Base-by-base conservation (phyloP, 2,329 filamentous ascomycete genomes). In the Hypoxylon sp. region DNA sequence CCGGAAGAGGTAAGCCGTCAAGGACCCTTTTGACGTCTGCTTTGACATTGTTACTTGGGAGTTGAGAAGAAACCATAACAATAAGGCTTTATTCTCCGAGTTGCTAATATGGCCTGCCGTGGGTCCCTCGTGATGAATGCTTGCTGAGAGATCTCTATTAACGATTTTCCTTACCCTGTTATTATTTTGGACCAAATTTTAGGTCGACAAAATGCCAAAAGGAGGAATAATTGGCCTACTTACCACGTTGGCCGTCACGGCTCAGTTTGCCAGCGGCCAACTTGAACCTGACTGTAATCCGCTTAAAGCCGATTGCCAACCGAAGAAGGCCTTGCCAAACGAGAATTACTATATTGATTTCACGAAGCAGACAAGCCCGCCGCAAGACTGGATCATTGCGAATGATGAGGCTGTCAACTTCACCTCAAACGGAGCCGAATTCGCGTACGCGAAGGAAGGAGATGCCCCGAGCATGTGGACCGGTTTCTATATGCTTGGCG, bases 401-500 rank as follows among this genome's bases (percentile, higher is more conserved):
- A 71, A 73, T 46, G 22, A 74, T 58, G 73, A 75, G 58, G 66
- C 46, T 11, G 67, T 79, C 62, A 69, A 74, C 17, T 79, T 77
- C 66, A 75, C 71, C 22, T 57, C 75, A 1, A 61, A 74, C 17
- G 76, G 76, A 31, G 76, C 76, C 55, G 76, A 76, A 64, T 75
- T 79, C 57, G 73, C 73, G 2, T 78, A 78, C 57, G 67, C 60
- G 20, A 74, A 77, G 66, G 71, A 64, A 51, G 74, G 74, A 6
- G 75, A 78, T 57, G 75, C 76, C 0, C 76, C 75, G 42, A 77
- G 72, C 58, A 75, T 79, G 69, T 77, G 76, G 73, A 78, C 77
- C 17, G 73, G 77, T 51, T 79, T 79, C 66, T 78, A 77, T 62
- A 74, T 78, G 58, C 73, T 79, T 25, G 75, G 76, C 10, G 77